These are phyloP conservation scores for Phytophthora multivora DNA, from an alignment of 352 stramenopile genomes.

Conservation along the genomic window DNA sequence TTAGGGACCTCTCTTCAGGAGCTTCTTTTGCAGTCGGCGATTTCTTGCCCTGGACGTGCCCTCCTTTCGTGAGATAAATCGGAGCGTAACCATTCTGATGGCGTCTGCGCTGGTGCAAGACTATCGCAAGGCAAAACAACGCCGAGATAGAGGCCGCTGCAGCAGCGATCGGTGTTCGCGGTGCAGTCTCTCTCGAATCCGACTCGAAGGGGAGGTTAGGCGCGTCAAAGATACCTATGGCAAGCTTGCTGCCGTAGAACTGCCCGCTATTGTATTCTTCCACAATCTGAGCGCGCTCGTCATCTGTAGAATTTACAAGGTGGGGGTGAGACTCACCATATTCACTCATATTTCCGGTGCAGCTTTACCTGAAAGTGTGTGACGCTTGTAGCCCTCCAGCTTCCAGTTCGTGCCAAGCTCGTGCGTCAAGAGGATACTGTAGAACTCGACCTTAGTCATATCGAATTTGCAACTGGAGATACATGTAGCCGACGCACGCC, in stretches of 20 bases:
- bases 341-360: not conserved
- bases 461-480: slow-evolving; percentile 58
- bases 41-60: slow-evolving; percentile 46
- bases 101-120: slow-evolving; percentile 60
- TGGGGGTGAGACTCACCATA: not conserved
- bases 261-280: slow-evolving; percentile 58
- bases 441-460: slow-evolving; percentile 67
- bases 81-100: slow-evolving; percentile 70
- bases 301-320: slow-evolving; percentile 28
- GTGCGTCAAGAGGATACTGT: slow-evolving; percentile 61
- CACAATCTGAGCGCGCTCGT: slow-evolving; percentile 59
- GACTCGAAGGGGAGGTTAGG: slow-evolving; percentile 43
- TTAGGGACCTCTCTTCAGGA: slow-evolving; percentile 34
- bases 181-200: slow-evolving; percentile 34
- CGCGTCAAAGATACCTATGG: slow-evolving; percentile 64
- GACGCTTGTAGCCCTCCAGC: slow-evolving; percentile 64
- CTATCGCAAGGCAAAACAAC: slow-evolving; percentile 50
- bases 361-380: slow-evolving; percentile 50
- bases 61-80: slow-evolving; percentile 49
- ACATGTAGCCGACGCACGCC: not conserved
- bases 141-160: slow-evolving; percentile 51
- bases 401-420: slow-evolving; percentile 38
- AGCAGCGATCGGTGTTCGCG: slow-evolving; percentile 40
- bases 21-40: slow-evolving; percentile 15
- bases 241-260: slow-evolving; percentile 68